Conservation (phyloP, 352 stramenopile species). For the Phytophthora pisi region DNA sequence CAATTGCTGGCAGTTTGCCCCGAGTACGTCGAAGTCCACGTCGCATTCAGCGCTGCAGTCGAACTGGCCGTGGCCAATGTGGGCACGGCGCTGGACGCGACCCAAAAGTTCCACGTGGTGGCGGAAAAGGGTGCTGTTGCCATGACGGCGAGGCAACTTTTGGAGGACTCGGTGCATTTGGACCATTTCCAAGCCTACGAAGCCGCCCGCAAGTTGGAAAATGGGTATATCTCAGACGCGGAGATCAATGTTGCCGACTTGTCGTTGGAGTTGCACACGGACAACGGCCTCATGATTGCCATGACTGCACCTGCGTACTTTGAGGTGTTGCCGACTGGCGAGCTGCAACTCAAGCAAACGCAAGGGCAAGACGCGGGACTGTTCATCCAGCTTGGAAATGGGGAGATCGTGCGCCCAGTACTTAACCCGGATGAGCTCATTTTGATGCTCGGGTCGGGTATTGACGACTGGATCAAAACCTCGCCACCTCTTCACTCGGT, state of each 20-base stretch:
- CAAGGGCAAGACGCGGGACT: conserved; percentile 65
- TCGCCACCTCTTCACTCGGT: conserved; percentile 60
- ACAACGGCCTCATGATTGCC: conserved; percentile 78
- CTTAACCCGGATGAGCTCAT: conserved; percentile 75
- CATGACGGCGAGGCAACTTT: conserved; percentile 60
- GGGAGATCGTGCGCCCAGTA: conserved; percentile 64
- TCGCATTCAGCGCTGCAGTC: conserved; percentile 60
- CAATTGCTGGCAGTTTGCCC: conserved; percentile 59
- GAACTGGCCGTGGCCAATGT: conserved; percentile 64
- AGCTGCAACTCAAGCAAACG: conserved; percentile 51
- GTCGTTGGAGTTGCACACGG: conserved; percentile 78
- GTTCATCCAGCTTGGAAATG: conserved; percentile 61
- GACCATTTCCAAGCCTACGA: conserved; percentile 87
- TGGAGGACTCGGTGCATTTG: conserved; percentile 75
- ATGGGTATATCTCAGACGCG: conserved; percentile 11
- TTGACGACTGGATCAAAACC: conserved; percentile 75
- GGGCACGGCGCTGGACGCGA: conserved; percentile 62
- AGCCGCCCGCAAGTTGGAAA: conserved; percentile 19
- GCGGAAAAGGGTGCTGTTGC: conserved; percentile 33
- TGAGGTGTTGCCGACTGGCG: conserved; percentile 47
- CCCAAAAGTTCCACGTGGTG: conserved; percentile 52
- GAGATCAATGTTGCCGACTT: conserved; percentile 42
- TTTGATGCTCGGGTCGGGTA: conserved; percentile 80
- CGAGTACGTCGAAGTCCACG: conserved; percentile 57
- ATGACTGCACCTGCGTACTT: conserved; percentile 81